These are phyloP conservation scores for Penicillium samsonianum DNA, from an alignment of 495 filamentous ascomycete genomes.

Conservation along the genomic window DNA sequence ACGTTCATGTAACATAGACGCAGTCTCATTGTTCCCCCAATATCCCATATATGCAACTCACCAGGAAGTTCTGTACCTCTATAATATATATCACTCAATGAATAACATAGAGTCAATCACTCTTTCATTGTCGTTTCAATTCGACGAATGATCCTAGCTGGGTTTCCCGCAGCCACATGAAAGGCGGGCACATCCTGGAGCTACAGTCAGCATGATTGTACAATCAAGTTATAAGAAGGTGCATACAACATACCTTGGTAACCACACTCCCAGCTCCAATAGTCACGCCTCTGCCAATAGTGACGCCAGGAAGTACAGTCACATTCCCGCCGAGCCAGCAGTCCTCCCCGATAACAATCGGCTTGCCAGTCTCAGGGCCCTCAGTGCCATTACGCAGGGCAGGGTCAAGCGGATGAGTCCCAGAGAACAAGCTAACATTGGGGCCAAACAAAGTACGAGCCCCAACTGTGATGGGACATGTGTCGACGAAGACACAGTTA, in stretches of 20 bases:
- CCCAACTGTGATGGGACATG: conserved; percentile 73
- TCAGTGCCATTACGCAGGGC: conserved; percentile 67
- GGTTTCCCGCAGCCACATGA: conserved; percentile 66
- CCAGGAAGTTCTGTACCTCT: not conserved
- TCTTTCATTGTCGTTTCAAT: conserved; percentile 47
- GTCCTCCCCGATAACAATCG: conserved; percentile 80
- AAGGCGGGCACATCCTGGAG: conserved; percentile 61
- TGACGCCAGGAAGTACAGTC: conserved; percentile 74
- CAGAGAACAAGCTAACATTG: conserved; percentile 69
- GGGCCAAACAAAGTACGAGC: conserved; percentile 78
- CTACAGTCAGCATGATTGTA: conserved; percentile 5
- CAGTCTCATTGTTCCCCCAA: conserved; percentile 4
- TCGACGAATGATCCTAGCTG: conserved; percentile 60
- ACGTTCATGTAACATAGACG: conserved; percentile 13
- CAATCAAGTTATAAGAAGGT: not conserved
- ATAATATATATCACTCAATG: not conserved
- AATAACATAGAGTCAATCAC: conserved; percentile 2
- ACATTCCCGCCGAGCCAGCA: conserved; percentile 88
- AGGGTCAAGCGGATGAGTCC: conserved; percentile 76
- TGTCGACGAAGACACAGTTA: conserved; percentile 76
- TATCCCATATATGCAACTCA: not conserved
- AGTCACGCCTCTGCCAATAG: conserved; percentile 71
- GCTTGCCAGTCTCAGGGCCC: conserved; percentile 74
- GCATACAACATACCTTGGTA: conserved; percentile 66
- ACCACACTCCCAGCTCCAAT: conserved; percentile 90